Base-by-base conservation (phyloP, 1,139 yeast genomes). In the Wickerhamomyces sp. region DNA sequence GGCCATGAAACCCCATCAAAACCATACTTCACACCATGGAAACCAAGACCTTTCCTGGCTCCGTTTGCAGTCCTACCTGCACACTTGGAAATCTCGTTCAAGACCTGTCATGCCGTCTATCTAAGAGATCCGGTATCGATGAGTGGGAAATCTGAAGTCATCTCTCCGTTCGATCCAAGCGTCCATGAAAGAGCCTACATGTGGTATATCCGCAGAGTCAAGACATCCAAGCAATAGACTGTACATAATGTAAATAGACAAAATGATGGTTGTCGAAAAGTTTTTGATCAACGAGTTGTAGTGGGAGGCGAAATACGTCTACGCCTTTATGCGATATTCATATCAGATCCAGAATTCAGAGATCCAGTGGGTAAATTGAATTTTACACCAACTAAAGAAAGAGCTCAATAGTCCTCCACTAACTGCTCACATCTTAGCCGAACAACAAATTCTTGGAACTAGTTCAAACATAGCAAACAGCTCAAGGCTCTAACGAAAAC, bases 91-190 rank as follows among this genome's bases (percentile, higher is more conserved):
- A 68, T 93, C 26, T 84, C 94, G 16, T 89, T 86, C 61, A 74
- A 75, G 43, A 87, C 96, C 8, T 89, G 97, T 58, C 96, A 89
- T 61, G 97, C 96, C 10, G 82, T 91, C 21, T 91, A 91, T 62
- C 67, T 91, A 61, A 81, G 96, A 63, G 95, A 91, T 59, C 98
- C 98, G 13, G 89, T 91, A 38, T 95, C 97, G 11, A 77, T 97
- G 61, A 96, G 97, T 11, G 97, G 96, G 33, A 89, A 85, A 55
- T 85, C 96, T 21, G 98, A 91, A 66, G 95, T 91, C 39, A 86
- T 91, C 42, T 72, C 95, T 33, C 98, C 98, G 36, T 86, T 83
- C 64, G 81, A 83, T 30, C 70, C 78, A 45, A 82, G 80, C 45
- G 78, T 81, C 49, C 97, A 91, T 55, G 94, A 89, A 64, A 78